phyloP scores from a whole-genome alignment of 1,139 yeast species.

The Debaryomyces singareniensis region DNA sequence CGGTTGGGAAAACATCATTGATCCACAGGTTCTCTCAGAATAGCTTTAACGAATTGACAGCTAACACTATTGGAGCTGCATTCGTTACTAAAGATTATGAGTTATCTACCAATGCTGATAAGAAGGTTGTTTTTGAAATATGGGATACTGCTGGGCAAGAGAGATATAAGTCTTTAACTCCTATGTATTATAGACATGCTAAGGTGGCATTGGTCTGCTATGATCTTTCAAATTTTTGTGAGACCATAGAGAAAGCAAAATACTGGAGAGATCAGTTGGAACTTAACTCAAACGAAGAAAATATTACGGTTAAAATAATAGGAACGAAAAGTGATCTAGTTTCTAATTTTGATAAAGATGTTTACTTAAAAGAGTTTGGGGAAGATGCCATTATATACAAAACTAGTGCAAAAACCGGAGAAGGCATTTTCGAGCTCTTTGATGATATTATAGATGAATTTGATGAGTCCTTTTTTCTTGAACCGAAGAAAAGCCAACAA shows the following conservation, averaged over 20 bases:
- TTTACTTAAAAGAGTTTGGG: constrained; percentile 5
- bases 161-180: constrained; percentile 40
- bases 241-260: constrained; percentile 32
- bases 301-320: constrained; percentile 20
- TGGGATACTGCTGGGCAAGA: constrained; percentile 55
- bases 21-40: constrained; percentile 37
- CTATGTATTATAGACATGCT: constrained; percentile 45
- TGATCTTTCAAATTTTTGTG: constrained; percentile 26
- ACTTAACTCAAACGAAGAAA: constrained; percentile 17
- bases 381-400: constrained; percentile 16
- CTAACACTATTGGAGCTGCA: constrained; percentile 48
- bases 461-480: constrained; percentile 23
- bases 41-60: constrained; percentile 29
- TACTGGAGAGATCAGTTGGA: constrained; percentile 41
- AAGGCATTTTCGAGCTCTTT: constrained; percentile 38
- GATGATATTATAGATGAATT: constrained; percentile 38
- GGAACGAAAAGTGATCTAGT: constrained; percentile 30
- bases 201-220: constrained; percentile 36
- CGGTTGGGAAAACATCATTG: constrained; percentile 42
- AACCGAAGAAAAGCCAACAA: constrained; percentile 8
- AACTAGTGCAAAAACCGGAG: constrained; percentile 46
- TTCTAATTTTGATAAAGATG: constrained; percentile 1
- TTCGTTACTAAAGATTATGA: constrained; percentile 33
- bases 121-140: constrained; percentile 32
- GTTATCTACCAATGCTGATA: constrained; percentile 11